These are phyloP conservation scores for Trypanosoma congolense DNA, from an alignment of 208 protist species.

Conservation along the genomic window DNA sequence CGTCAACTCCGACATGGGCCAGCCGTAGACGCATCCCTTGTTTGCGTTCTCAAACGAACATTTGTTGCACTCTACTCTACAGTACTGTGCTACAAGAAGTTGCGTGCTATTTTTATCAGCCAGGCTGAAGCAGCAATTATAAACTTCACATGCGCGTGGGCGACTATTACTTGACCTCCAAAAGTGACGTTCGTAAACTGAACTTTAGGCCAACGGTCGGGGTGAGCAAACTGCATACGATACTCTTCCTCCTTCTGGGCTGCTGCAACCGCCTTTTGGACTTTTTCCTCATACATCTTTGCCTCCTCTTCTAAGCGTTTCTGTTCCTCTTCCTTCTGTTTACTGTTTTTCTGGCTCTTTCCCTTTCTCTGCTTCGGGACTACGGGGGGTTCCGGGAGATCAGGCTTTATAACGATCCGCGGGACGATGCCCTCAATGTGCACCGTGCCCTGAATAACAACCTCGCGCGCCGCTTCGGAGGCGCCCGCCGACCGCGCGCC, in stretches of 20 bases:
- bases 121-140: constrained; percentile 71
- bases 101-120: constrained; percentile 28
- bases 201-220: constrained; percentile 65
- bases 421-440: constrained; percentile 55
- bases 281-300: constrained; percentile 50
- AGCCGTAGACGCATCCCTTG: constrained; percentile 58
- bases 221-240: constrained; percentile 83
- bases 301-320: constrained; percentile 49
- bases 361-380: constrained; percentile 17
- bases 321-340: constrained; percentile 62
- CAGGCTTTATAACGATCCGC: constrained; percentile 65
- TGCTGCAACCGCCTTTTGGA: constrained; percentile 48
- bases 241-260: constrained; percentile 66
- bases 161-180: constrained; percentile 56
- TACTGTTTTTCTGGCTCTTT: constrained; percentile 43
- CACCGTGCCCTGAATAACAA: constrained; percentile 34
- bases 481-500: constrained; percentile 23
- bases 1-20: constrained; percentile 46
- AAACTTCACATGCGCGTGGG: constrained; percentile 73
- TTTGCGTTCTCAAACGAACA: constrained; percentile 71
- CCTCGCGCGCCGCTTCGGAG: constrained; percentile 36
- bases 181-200: constrained; percentile 73
- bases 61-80: constrained; percentile 53
- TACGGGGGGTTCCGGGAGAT: constrained; percentile 34
- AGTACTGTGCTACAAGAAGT: constrained; percentile 77